A percentile compares a stretch with the other conserved stretches of the same genome.
Conservation (phyloP, 495 filamentous ascomycete species). For the Lophium mytilinum region DNA sequence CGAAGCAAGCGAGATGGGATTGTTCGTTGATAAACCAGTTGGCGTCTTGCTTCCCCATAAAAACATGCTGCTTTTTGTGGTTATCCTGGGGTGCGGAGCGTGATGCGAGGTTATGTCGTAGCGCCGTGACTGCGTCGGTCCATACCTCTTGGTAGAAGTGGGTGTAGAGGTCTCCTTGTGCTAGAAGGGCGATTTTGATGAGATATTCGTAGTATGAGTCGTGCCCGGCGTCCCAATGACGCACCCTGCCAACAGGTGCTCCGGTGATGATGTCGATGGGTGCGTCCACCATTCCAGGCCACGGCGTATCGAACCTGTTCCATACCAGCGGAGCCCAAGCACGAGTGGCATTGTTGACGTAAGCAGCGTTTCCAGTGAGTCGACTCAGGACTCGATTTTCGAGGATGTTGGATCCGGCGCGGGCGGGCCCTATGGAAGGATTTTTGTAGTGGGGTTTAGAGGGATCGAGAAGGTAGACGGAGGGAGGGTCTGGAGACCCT, state of each 20-base stretch:
- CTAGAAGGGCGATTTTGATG: slow-evolving; percentile 27
- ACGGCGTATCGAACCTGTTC: slow-evolving; percentile 17
- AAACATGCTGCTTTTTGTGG: slow-evolving; percentile 26
- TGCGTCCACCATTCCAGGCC: slow-evolving; percentile 21
- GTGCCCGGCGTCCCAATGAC: slow-evolving; percentile 26
- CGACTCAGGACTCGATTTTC: slow-evolving; percentile 26
- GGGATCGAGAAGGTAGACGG: slow-evolving; percentile 10
- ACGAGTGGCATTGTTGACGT: slow-evolving; percentile 22
- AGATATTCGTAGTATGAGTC: slow-evolving; percentile 30
- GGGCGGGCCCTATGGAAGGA: slow-evolving; percentile 23
- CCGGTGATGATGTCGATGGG: slow-evolving; percentile 28
- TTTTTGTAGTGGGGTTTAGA: slow-evolving; percentile 15
- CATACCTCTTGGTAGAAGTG: slow-evolving; percentile 17
- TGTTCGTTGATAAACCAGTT: slow-evolving; percentile 21
- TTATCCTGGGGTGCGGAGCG: slow-evolving; percentile 20
- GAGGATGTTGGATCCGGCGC: slow-evolving; percentile 26
- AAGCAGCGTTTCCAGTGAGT: slow-evolving; percentile 22
- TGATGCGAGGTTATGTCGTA: slow-evolving; percentile 19
- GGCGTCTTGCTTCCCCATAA: slow-evolving; percentile 17
- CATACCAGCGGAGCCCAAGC: slow-evolving; percentile 32
- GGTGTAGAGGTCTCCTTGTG: slow-evolving; percentile 19
- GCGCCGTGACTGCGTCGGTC: slow-evolving; percentile 17
- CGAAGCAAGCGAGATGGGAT: slow-evolving; percentile 27
- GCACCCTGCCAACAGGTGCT: slow-evolving; percentile 14
- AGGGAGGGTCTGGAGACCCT: slow-evolving; percentile 17